Conservation (phyloP, 768 basidiomycete genomes). For the Leccinum uliginosum region DNA sequence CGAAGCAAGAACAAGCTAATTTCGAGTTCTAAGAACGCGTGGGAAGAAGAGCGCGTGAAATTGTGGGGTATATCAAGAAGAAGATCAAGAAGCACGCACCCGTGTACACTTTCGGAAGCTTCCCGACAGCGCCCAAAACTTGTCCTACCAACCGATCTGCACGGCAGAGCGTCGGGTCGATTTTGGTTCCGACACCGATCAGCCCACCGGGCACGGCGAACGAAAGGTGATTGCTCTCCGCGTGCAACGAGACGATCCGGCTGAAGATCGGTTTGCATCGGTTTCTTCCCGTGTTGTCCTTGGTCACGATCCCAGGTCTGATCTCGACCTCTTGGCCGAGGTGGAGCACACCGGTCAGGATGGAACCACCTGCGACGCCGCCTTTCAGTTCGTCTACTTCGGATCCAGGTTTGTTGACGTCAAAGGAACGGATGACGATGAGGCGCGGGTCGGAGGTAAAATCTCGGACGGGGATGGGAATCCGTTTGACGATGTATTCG, state of each 20-base stretch:
- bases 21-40: slow-evolving; percentile 66
- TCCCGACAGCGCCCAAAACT: slow-evolving; percentile 91
- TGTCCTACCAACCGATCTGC: slow-evolving; percentile 97
- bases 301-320: slow-evolving; percentile 93
- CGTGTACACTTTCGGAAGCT: slow-evolving; percentile 89
- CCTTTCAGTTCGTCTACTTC: slow-evolving; percentile 97
- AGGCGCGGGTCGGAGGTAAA: slow-evolving; percentile 88
- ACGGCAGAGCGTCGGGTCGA: slow-evolving; percentile 94
- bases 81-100: slow-evolving; percentile 37
- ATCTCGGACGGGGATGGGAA: slow-evolving; percentile 91
- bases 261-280: slow-evolving; percentile 93
- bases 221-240: slow-evolving; percentile 89
- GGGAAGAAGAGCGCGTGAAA: background rate
- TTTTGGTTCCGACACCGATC: slow-evolving; percentile 97
- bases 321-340: slow-evolving; percentile 96
- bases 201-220: slow-evolving; percentile 97
- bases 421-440: slow-evolving; percentile 98
- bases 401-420: slow-evolving; percentile 98
- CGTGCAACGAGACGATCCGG: slow-evolving; percentile 84
- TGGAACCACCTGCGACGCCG: slow-evolving; percentile 96
- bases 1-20: slow-evolving; percentile 94
- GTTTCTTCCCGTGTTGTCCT: slow-evolving; percentile 85
- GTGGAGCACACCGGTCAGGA: slow-evolving; percentile 85
- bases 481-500: slow-evolving; percentile 96
- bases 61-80: too few relatives aligned